Evolutionary conservation across 2,329 filamentous ascomycete genomes (phyloP), one percentile per base, ranked within the genome.

Genomic region (Hypoxylon sp.): DNA sequence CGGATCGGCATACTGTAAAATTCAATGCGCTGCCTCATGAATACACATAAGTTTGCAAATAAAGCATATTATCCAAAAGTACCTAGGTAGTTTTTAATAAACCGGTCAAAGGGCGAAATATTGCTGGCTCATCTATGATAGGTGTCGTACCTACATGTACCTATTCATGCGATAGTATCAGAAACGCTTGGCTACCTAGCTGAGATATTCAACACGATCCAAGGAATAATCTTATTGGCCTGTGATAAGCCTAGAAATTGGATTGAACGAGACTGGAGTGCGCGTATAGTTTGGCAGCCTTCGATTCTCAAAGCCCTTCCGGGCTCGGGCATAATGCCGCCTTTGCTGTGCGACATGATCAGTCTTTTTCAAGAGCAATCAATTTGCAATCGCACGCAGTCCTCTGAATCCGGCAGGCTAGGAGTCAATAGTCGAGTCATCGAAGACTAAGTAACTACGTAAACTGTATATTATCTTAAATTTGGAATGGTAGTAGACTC

Each of bases 1-100:
- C 67, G 67, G 63, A 67, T 64, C 60, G 59, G 39, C 67, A 41
- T 61, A 56, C 50, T 63, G 34, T 47, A 45, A 46, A 45, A 43
- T 43, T 50, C 50, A 60, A 56, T 30, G 27, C 41, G 37, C 32
- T 54, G 30, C 32, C 39, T 39, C 39, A 47, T 30, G 25, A 27
- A 41, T 19, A 54, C 39, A 57, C 45, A 30, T 58, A 30, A 30
- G 37, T 11, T 41, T 52, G 39, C 47, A 51, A 56, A 63, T 29
- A 30, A 61, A 56, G 25, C 27, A 46, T 14, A 59, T 62, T 61
- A 51, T 45, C 54, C 53, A 54, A 32, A 45, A 27, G 43, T 34
- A 37, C 43, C 41, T n/a, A n/a, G n/a, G 29, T 53, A 21, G 30
- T 48, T 37, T 39, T 41, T 51, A 34, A 50, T 46, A 29, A 41